Conservation (phyloP, 306 rosid genomes). For the Fagus crenata region DNA sequence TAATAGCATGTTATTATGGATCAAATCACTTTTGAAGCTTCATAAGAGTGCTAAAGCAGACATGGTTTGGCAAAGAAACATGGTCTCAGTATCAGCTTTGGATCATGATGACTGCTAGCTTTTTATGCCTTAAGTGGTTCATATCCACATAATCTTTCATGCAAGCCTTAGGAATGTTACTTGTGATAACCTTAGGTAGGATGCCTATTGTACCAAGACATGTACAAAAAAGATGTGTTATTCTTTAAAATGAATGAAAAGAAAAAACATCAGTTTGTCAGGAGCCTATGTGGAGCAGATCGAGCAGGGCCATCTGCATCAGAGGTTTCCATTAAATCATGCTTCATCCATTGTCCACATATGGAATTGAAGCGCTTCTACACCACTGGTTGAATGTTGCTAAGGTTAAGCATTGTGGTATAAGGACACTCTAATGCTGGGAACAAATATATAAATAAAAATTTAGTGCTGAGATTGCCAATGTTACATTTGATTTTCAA, state of each 20-base stretch:
- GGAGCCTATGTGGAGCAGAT: slow-evolving; percentile 4
- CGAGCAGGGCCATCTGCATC: neutral
- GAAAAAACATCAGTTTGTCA: neutral
- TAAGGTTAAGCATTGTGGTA: neutral
- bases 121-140: neutral
- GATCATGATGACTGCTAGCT: neutral
- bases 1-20: neutral
- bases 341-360: neutral
- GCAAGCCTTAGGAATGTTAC: neutral
- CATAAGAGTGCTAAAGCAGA: neutral
- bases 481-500: slow-evolving; percentile 5
- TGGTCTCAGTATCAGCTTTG: neutral
- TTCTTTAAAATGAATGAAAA: slow-evolving; percentile 2
- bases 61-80: neutral
- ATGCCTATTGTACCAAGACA: neutral
- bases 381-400: neutral
- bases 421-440: neutral
- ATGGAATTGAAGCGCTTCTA: too few species aligned
- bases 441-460: neutral
- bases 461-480: slow-evolving; percentile 12
- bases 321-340: neutral
- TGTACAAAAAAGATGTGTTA: neutral
- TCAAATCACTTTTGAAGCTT: neutral
- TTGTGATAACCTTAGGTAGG: neutral
- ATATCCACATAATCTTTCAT: neutral